phyloP scores from a whole-genome alignment of 441 rosid genomes.

The California macrophylla region DNA sequence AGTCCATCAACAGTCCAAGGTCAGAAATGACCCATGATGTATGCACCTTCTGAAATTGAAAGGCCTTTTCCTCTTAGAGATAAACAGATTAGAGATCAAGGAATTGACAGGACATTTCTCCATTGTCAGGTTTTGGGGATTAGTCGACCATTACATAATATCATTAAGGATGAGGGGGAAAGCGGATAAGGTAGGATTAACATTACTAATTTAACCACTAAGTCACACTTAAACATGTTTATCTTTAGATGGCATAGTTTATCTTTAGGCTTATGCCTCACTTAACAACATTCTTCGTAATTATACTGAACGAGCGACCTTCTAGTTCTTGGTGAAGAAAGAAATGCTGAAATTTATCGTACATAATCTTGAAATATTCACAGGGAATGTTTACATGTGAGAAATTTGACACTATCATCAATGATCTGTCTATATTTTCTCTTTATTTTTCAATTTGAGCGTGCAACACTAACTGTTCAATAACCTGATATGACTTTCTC shows the following conservation, averaged over 20 bases:
- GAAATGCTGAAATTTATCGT: neutral
- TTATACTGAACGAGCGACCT: neutral
- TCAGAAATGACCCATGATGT: neutral
- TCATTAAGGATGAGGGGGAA: neutral
- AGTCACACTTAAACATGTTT: neutral
- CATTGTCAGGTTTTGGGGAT: neutral
- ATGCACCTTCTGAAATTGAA: neutral
- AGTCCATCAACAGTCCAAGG: neutral
- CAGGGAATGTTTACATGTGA: neutral
- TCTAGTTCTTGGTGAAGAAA: neutral
- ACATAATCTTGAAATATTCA: neutral
- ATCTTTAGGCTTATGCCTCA: neutral
- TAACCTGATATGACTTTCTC: neutral
- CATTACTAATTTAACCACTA: neutral
- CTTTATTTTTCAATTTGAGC: neutral
- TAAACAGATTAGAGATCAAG: neutral
- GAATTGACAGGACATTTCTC: neutral
- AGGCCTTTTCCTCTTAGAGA: neutral
- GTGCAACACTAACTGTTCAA: neutral
- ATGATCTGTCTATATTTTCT: neutral
- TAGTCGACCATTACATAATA: neutral
- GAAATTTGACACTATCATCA: neutral
- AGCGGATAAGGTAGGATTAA: constrained; percentile 3
- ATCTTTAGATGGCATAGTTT: neutral
- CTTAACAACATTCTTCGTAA: neutral